Evolutionary conservation across 2,329 filamentous ascomycete genomes (phyloP).

Genomic region (Epichloe hybrida): DNA sequence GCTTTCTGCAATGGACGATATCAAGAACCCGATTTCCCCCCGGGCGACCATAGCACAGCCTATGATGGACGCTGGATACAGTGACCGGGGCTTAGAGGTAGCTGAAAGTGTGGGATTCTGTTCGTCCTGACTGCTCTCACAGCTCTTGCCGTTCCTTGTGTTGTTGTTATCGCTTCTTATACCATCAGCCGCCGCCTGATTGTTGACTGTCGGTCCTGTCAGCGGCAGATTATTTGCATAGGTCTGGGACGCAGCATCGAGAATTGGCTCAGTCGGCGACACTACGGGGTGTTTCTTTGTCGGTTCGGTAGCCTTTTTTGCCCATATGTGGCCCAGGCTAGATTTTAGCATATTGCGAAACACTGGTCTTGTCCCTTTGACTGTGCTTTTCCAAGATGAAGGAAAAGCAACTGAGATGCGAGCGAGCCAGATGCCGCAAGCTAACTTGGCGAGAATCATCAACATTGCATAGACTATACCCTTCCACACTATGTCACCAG

Average conservation of each 20-base stretch:
- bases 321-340: not conserved
- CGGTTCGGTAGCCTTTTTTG: not conserved
- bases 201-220: not conserved
- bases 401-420: slow-evolving; percentile 7
- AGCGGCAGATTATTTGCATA: not conserved
- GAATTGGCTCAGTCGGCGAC: not conserved
- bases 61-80: slow-evolving; percentile 55
- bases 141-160: not conserved
- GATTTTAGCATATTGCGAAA: too few species aligned
- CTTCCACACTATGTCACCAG: slow-evolving; percentile 50
- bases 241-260: not conserved
- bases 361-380: not conserved
- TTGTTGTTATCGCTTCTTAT: not conserved
- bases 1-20: slow-evolving; percentile 52
- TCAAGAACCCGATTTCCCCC: slow-evolving; percentile 74
- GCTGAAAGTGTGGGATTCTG: slow-evolving; percentile 1
- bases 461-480: slow-evolving; percentile 58
- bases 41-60: slow-evolving; percentile 58
- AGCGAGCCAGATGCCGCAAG: slow-evolving; percentile 47
- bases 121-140: not conserved
- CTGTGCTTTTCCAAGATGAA: not conserved
- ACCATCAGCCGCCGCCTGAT: not conserved
- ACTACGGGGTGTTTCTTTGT: not conserved
- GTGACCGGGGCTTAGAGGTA: slow-evolving; percentile 39
- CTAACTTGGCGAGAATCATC: slow-evolving; percentile 51